Percentiles rank a stretch among this genome's conserved stretches.
Conservation (phyloP, 2,329 filamentous ascomycete genomes). For the Scedosporium apiospermum region DNA sequence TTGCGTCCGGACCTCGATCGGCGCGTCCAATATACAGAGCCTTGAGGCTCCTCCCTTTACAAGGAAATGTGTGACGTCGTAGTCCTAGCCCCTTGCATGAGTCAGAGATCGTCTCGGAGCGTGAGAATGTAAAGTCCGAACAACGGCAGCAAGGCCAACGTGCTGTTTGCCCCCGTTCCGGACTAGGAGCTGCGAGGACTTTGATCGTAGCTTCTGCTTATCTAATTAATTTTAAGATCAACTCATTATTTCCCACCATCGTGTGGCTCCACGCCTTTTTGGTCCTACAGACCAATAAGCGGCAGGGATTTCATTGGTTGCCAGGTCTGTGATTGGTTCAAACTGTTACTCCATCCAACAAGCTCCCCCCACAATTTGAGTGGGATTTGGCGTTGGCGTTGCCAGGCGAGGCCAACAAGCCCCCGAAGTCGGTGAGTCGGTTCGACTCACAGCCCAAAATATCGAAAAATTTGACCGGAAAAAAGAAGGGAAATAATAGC, state of each 20-base stretch:
- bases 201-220: no score
- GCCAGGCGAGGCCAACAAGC: background rate
- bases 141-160: no score
- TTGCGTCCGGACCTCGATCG: background rate
- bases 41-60: no score
- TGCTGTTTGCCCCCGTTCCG: no score
- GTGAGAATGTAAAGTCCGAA: no score
- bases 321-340: background rate
- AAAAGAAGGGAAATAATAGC: background rate
- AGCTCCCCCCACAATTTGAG: background rate
- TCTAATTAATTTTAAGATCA: background rate
- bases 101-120: no score
- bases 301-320: background rate
- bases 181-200: no score
- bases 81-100: no score
- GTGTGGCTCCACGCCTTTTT: conserved; percentile 1
- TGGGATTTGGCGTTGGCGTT: background rate
- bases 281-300: background rate
- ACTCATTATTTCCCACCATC: background rate
- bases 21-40: no score
- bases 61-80: no score
- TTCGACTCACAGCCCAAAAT: background rate
- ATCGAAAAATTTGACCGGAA: background rate
- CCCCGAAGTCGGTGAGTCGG: conserved; percentile 5
- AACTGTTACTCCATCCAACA: background rate